phyloP scores from a whole-genome alignment of 2,329 filamentous ascomycete genomes.

The Exophiala mesophila region DNA sequence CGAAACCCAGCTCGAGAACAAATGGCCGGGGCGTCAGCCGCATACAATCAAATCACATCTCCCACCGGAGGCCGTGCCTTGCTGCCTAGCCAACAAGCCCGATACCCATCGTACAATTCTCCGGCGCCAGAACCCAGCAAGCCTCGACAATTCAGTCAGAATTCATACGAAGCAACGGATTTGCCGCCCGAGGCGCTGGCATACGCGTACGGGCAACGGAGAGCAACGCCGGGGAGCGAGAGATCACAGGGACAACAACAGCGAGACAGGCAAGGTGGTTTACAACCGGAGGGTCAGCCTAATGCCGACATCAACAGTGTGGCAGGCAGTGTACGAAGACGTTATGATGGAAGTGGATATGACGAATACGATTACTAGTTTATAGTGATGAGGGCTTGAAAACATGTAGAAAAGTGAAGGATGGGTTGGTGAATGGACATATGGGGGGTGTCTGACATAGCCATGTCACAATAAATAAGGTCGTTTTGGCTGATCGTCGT shows the following conservation, averaged over 20 bases:
- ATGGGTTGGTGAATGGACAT: no score
- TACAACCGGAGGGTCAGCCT: slow-evolving; percentile 16
- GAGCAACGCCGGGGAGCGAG: neutral
- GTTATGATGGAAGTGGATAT: slow-evolving; percentile 30
- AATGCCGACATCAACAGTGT: slow-evolving; percentile 26
- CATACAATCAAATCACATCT: slow-evolving; percentile 13
- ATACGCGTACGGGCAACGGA: slow-evolving; percentile 10
- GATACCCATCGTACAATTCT: slow-evolving; percentile 19
- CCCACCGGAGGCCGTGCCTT: slow-evolving; percentile 27
- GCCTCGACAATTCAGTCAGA: slow-evolving; percentile 9
- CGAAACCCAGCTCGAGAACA: slow-evolving; percentile 16
- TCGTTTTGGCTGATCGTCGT: no score
- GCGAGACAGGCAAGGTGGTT: slow-evolving; percentile 28
- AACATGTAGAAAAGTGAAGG: no score
- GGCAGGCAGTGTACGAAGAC: slow-evolving; percentile 27
- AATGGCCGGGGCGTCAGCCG: slow-evolving; percentile 14
- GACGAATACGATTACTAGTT: slow-evolving; percentile 21
- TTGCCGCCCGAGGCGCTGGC: slow-evolving; percentile 13
- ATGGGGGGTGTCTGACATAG: no score
- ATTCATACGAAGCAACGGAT: slow-evolving; percentile 15
- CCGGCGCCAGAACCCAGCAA: slow-evolving; percentile 1
- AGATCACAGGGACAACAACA: slow-evolving; percentile 8
- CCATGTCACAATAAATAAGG: no score
- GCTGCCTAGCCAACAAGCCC: slow-evolving; percentile 31
- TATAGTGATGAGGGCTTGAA: neutral